Conservation (phyloP, 148 eudicot species). For the Dianthus caryophyllus region DNA sequence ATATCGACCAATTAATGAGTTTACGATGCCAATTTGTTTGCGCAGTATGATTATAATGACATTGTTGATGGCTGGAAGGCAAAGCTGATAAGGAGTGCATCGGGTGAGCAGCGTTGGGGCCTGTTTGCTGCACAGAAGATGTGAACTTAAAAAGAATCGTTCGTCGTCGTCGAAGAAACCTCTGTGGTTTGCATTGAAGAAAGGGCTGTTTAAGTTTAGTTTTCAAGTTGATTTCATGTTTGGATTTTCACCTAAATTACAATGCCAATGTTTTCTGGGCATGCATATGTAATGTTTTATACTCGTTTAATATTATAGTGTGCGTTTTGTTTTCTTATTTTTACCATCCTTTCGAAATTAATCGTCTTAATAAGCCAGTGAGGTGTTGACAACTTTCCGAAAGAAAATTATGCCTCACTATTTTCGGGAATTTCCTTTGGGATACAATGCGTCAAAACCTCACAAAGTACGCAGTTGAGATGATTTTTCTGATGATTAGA, state of each 20-base stretch:
- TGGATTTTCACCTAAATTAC: background rate
- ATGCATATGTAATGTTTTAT: background rate
- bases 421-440: too few relatives aligned
- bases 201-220: background rate
- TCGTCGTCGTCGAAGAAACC: background rate
- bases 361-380: too few relatives aligned
- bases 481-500: too few relatives aligned
- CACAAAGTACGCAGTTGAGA: too few relatives aligned
- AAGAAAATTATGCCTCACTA: too few relatives aligned
- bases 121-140: conserved; percentile 64
- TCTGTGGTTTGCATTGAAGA: background rate
- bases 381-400: too few relatives aligned
- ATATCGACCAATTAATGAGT: background rate
- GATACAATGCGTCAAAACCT: too few relatives aligned
- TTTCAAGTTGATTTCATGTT: background rate
- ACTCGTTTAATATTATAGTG: too few relatives aligned
- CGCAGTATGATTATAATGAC: conserved; percentile 50
- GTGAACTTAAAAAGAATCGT: conserved; percentile 17
- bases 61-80: conserved; percentile 91
- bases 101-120: conserved; percentile 93
- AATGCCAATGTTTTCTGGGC: background rate
- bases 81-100: conserved; percentile 58
- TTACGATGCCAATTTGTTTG: background rate
- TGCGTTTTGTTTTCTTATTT: too few relatives aligned
- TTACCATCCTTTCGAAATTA: too few relatives aligned